A percentile compares a stretch with the other conserved stretches of the same genome.
These are phyloP conservation scores for Rhodotorula toruloides DNA, from an alignment of 768 basidiomycete species.

Conservation along the genomic window DNA sequence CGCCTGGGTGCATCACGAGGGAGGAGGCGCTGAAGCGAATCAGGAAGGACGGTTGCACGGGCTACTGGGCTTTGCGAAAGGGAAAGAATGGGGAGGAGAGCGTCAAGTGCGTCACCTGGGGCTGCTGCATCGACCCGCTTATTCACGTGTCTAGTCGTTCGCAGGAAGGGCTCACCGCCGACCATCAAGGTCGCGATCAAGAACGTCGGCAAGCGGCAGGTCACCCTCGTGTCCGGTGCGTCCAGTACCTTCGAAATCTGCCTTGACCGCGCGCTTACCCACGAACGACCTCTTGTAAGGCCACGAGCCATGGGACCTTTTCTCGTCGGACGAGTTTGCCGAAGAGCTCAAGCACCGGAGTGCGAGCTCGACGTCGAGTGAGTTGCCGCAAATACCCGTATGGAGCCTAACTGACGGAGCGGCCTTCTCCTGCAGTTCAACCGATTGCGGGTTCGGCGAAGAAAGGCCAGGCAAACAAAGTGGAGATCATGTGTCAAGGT, in stretches of 20 bases:
- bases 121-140: neutral
- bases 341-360: constrained; percentile 31
- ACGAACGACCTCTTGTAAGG: neutral
- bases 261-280: neutral
- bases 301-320: constrained; percentile 26
- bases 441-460: constrained; percentile 11
- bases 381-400: neutral
- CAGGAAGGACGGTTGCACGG: constrained; percentile 3
- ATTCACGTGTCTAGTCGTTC: neutral
- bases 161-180: constrained; percentile 30
- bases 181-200: constrained; percentile 26
- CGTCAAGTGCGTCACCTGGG: constrained; percentile 14
- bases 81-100: constrained; percentile 1
- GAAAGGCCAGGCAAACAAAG: constrained; percentile 13
- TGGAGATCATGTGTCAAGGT: constrained; percentile 34
- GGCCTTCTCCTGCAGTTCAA: constrained; percentile 2
- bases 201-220: constrained; percentile 36
- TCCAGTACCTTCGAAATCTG: neutral
- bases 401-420: no score
- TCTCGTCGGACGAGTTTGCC: constrained; percentile 16
- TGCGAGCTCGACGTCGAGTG: constrained; percentile 23
- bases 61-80: constrained; percentile 4
- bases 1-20: constrained; percentile 4
- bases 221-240: constrained; percentile 30
- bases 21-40: constrained; percentile 21